phyloP scores from a whole-genome alignment of 164 flowering plant species.

The Berberis thunbergii region DNA sequence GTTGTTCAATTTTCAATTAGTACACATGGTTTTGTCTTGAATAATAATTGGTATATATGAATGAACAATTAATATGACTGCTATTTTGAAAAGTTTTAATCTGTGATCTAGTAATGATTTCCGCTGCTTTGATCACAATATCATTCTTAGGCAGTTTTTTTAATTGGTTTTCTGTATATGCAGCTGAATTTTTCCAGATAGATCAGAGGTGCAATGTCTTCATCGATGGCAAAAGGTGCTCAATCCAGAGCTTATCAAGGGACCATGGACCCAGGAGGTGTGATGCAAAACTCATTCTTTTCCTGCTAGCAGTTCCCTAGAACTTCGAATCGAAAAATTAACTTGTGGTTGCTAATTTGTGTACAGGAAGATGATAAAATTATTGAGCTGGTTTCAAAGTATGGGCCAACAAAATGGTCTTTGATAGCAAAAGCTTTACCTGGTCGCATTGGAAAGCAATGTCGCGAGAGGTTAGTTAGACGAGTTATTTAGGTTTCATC shows the following conservation, averaged over 20 bases:
- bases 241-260: conserved; percentile 93
- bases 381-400: conserved; percentile 54
- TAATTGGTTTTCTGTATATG: conserved; percentile 16
- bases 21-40: too few relatives aligned
- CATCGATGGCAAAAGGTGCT: conserved; percentile 99
- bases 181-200: conserved; percentile 87
- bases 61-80: too few relatives aligned
- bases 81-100: too few relatives aligned
- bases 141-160: neutral
- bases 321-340: conserved; percentile 2
- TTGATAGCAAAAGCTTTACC: conserved; percentile 84
- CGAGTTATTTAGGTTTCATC: neutral
- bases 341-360: conserved; percentile 7
- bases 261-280: conserved; percentile 99
- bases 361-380: conserved; percentile 90
- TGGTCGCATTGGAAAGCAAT: conserved; percentile 98
- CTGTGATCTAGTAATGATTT: too few relatives aligned
- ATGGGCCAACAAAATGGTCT: conserved; percentile 96
- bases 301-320: neutral
- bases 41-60: too few relatives aligned
- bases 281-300: conserved; percentile 6
- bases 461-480: conserved; percentile 80
- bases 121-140: too few relatives aligned
- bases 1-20: too few relatives aligned
- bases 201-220: conserved; percentile 96